phyloP scores from a whole-genome alignment of 1,284 basidiomycete species.

The Anthracocystis panici-leucophaei region DNA sequence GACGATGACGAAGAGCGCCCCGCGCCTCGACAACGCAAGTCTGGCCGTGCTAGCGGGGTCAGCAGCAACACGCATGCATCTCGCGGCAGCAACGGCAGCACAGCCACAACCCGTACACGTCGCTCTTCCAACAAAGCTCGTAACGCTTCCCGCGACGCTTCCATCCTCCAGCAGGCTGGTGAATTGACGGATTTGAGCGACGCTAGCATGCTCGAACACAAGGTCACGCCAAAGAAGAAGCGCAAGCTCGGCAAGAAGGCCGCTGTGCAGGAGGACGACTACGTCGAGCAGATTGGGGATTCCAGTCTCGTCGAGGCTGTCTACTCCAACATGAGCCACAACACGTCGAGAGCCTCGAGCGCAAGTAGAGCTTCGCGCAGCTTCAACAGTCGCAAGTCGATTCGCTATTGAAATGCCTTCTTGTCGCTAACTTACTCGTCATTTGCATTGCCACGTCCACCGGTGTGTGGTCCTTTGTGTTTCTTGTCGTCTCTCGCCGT shows the following conservation, averaged over 20 bases:
- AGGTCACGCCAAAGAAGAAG: constrained; percentile 39
- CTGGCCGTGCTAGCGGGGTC: constrained; percentile 27
- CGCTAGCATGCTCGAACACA: constrained; percentile 40
- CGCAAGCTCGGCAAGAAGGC: constrained; percentile 54
- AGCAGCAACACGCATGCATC: constrained; percentile 5
- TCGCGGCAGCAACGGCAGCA: constrained; percentile 32
- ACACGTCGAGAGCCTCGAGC: constrained; percentile 11
- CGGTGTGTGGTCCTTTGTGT: neutral
- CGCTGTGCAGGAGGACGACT: constrained; percentile 54
- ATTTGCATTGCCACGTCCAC: neutral
- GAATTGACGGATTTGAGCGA: constrained; percentile 43
- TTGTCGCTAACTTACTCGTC: neutral
- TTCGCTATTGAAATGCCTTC: constrained; percentile 2
- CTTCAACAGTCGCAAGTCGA: constrained; percentile 23
- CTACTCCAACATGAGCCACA: constrained; percentile 27
- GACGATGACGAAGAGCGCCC: constrained; percentile 35
- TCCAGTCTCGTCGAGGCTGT: constrained; percentile 47
- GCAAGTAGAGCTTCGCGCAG: constrained; percentile 24
- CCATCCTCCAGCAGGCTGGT: constrained; percentile 26
- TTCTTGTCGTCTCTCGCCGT: neutral
- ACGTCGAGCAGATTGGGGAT: constrained; percentile 53
- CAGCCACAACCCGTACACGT: constrained; percentile 24
- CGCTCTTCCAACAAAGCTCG: constrained; percentile 38
- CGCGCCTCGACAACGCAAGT: constrained; percentile 19
- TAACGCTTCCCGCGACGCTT: constrained; percentile 16